Conservation (phyloP, 1,284 basidiomycete species). For the Trametes pubescens region DNA sequence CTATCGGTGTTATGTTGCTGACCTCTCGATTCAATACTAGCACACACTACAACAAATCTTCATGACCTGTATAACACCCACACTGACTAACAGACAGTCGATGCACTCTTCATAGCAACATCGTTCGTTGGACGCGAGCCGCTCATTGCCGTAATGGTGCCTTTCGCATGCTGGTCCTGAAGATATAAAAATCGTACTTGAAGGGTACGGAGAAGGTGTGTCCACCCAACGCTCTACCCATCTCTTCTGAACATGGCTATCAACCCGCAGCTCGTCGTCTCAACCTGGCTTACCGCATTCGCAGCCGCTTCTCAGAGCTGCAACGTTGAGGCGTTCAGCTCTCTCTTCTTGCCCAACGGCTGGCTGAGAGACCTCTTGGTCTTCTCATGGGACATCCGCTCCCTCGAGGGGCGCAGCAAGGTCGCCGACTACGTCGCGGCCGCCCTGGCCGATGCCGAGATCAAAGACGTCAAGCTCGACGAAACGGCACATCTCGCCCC, state of each 20-base stretch:
- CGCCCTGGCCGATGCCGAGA: conserved; percentile 34
- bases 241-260: conserved; percentile 16
- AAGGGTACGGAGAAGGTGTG: too few relatives aligned
- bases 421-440: conserved; percentile 54
- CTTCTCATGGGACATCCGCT: conserved; percentile 69
- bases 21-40: too few relatives aligned
- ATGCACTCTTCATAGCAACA: too few relatives aligned
- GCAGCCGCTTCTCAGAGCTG: conserved; percentile 44
- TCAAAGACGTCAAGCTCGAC: conserved; percentile 45
- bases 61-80: too few relatives aligned
- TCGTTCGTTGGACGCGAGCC: too few relatives aligned
- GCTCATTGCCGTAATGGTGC: too few relatives aligned
- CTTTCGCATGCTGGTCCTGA: too few relatives aligned
- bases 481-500: conserved; percentile 39
- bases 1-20: too few relatives aligned
- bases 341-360: conserved; percentile 53
- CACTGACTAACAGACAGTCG: too few relatives aligned
- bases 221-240: too few relatives aligned
- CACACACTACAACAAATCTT: too few relatives aligned
- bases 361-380: conserved; percentile 66
- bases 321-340: conserved; percentile 46
- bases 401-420: conserved; percentile 53
- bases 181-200: too few relatives aligned
- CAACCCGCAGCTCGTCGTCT: conserved; percentile 40
- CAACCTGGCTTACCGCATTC: conserved; percentile 56